Conservation (phyloP, 116 monocot species). For the Cymodocea nodosa region DNA sequence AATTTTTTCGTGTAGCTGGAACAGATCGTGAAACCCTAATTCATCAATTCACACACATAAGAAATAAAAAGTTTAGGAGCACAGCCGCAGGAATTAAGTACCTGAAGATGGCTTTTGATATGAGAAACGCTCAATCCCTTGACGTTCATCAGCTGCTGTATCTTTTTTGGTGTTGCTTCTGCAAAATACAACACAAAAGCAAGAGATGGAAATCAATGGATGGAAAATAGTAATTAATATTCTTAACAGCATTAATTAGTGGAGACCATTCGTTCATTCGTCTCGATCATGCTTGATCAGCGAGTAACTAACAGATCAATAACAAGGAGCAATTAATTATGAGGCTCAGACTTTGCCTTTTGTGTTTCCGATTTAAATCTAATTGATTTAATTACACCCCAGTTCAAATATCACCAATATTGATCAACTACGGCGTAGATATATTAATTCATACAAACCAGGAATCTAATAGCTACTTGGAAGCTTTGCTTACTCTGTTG, state of each 20-base stretch:
- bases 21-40: too few species aligned
- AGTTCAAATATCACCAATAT: too few species aligned
- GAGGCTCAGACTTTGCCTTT: too few species aligned
- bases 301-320: too few species aligned
- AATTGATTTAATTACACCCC: background rate
- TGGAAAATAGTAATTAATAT: conserved; percentile 5
- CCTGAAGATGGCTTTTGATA: conserved; percentile 15
- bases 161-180: conserved; percentile 93
- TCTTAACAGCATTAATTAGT: background rate
- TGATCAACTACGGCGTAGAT: too few species aligned
- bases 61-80: too few species aligned
- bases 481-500: conserved; percentile 27
- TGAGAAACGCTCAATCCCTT: conserved; percentile 16
- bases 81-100: background rate
- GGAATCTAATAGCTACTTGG: background rate
- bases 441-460: background rate
- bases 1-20: too few species aligned
- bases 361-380: too few species aligned
- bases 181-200: conserved; percentile 4
- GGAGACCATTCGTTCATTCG: too few species aligned
- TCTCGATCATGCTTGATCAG: too few species aligned
- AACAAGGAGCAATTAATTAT: background rate
- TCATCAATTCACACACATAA: too few species aligned
- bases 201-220: background rate
- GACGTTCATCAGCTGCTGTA: conserved; percentile 54